Conservation (phyloP, 2,329 filamentous ascomycete genomes). For the Trematosphaeria pertusa region DNA sequence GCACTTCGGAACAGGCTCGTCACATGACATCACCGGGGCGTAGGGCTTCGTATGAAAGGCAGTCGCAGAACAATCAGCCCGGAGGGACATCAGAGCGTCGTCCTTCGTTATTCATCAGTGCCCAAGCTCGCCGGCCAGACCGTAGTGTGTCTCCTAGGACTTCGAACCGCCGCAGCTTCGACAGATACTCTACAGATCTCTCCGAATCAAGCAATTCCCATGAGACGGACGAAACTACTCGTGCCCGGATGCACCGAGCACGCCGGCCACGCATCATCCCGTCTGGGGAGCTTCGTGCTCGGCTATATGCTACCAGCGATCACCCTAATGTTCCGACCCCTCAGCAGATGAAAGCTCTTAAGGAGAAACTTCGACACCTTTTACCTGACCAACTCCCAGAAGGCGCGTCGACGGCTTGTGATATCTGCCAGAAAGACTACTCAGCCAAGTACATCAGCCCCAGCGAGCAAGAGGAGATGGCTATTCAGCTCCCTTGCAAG, state of each 20-base stretch:
- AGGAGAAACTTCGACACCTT: slow-evolving; percentile 31
- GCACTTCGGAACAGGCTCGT: slow-evolving; percentile 14
- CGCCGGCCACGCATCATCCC: slow-evolving; percentile 12
- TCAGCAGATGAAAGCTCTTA: slow-evolving; percentile 39
- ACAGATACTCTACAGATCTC: slow-evolving; percentile 38
- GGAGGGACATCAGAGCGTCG: slow-evolving; percentile 20
- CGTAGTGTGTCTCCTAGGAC: slow-evolving; percentile 36
- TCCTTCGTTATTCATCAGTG: slow-evolving; percentile 10
- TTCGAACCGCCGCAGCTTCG: slow-evolving; percentile 41
- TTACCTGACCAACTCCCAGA: slow-evolving; percentile 35
- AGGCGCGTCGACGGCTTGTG: slow-evolving; percentile 33
- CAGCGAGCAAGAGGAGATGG: slow-evolving; percentile 41
- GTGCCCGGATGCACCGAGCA: slow-evolving; percentile 24
- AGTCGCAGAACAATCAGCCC: slow-evolving; percentile 13
- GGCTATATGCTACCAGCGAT: slow-evolving; percentile 15
- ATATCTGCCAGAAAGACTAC: slow-evolving; percentile 48
- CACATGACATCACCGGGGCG: slow-evolving; percentile 19
- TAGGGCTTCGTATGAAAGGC: slow-evolving; percentile 22
- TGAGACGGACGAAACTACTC: slow-evolving; percentile 34
- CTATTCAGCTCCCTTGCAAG: slow-evolving; percentile 43
- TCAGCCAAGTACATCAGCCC: slow-evolving; percentile 33
- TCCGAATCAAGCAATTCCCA: slow-evolving; percentile 27
- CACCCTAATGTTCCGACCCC: slow-evolving; percentile 34
- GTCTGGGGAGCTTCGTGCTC: slow-evolving; percentile 23
- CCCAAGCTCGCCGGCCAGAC: slow-evolving; percentile 30